Evolutionary conservation across 169 alveolate genomes (phyloP).

Genomic region (Prorocentrum cordatum): DNA sequence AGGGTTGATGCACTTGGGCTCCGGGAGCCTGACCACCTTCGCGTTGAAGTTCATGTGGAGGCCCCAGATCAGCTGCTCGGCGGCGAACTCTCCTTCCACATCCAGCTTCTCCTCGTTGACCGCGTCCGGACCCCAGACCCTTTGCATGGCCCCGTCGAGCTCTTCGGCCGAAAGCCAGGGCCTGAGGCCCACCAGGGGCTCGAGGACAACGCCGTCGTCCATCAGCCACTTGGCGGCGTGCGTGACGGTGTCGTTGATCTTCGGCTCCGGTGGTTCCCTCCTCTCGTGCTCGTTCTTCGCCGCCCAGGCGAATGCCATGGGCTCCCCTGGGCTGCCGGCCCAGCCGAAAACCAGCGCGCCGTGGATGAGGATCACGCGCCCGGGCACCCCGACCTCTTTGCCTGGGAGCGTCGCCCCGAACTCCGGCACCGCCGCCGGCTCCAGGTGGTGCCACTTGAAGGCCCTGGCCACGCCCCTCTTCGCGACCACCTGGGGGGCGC

Average conservation of each 20-base stretch:
- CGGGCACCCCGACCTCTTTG: not conserved
- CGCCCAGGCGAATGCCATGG: not conserved
- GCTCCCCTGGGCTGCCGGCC: not conserved
- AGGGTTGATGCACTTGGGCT: not conserved
- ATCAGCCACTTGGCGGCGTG: not conserved
- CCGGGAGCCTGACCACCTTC: not conserved
- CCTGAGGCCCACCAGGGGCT: not conserved
- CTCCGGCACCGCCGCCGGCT: not conserved
- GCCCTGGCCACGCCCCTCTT: not conserved
- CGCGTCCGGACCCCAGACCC: not conserved
- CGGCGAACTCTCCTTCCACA: not conserved
- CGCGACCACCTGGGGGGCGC: not conserved
- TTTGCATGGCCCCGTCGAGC: not conserved
- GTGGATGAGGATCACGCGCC: not conserved
- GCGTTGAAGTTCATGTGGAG: not conserved
- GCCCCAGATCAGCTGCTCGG: not conserved
- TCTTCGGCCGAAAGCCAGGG: not conserved
- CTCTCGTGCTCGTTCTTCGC: not conserved
- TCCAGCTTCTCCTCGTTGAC: not conserved
- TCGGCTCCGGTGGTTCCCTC: not conserved
- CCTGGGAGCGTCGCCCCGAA: not conserved
- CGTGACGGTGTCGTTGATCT: not conserved
- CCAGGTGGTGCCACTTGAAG: too few relatives aligned
- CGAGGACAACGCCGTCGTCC: not conserved
- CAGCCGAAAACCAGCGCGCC: not conserved